Conservation (phyloP, 2,329 filamentous ascomycete genomes). For the Pseudogymnoascus sp. region DNA sequence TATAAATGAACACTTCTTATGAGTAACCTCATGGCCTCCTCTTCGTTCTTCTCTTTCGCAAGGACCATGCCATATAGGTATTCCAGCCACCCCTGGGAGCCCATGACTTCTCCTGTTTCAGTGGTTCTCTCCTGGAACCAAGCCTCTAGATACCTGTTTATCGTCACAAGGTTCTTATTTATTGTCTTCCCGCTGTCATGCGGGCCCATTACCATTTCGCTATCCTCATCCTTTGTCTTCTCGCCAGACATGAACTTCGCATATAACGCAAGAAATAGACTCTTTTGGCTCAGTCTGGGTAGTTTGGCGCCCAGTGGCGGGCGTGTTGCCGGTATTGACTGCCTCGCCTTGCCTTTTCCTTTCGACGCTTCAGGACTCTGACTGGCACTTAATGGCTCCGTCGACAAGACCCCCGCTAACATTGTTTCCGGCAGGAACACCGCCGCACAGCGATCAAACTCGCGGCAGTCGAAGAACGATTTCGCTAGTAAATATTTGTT, state of each 20-base stretch:
- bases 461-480: constrained; percentile 87
- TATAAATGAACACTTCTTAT: constrained; percentile 80
- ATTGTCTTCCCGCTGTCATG: constrained; percentile 75
- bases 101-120: constrained; percentile 48
- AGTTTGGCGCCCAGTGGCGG: constrained; percentile 25
- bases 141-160: constrained; percentile 66
- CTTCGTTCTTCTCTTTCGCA: constrained; percentile 82
- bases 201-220: constrained; percentile 93
- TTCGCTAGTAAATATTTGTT: constrained; percentile 85
- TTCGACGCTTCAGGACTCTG: constrained; percentile 31
- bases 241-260: constrained; percentile 89
- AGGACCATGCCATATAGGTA: constrained; percentile 87
- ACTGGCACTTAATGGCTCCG: constrained; percentile 29
- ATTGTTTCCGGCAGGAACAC: constrained; percentile 79
- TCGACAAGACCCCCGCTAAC: constrained; percentile 55
- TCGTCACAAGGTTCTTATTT: constrained; percentile 74
- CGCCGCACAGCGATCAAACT: constrained; percentile 87
- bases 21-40: constrained; percentile 77
- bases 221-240: constrained; percentile 92
- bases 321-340: constrained; percentile 8
- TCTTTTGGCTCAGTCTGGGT: constrained; percentile 72
- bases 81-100: constrained; percentile 87
- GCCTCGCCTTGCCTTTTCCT: constrained; percentile 53
- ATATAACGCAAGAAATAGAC: constrained; percentile 84
- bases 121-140: constrained; percentile 64